Percentiles rank a stretch among this genome's conserved stretches.
Conservation (phyloP, 176 grass and related monocot genomes). For the Thalia dealbata region DNA sequence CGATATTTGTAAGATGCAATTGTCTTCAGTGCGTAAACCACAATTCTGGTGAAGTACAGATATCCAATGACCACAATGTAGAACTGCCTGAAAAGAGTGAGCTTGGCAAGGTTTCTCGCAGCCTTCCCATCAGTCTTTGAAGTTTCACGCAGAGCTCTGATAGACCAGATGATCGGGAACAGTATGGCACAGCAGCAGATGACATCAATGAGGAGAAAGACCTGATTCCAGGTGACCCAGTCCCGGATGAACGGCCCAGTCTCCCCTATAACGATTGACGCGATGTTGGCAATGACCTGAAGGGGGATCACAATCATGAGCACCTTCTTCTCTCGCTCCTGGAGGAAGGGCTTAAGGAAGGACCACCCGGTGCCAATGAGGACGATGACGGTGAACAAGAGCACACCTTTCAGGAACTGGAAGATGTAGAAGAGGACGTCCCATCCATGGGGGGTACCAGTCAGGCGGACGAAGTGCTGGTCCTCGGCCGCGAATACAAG, state of each 20-base stretch:
- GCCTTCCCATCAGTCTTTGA: conserved; percentile 98
- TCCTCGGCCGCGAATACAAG: conserved; percentile 81
- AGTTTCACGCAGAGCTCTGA: conserved; percentile 66
- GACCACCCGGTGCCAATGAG: conserved; percentile 94
- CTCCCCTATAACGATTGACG: conserved; percentile 73
- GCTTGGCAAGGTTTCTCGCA: conserved; percentile 69
- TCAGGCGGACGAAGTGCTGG: conserved; percentile 68
- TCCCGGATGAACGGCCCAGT: conserved; percentile 60
- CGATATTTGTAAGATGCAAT: conserved; percentile 94
- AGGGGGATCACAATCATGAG: conserved; percentile 90
- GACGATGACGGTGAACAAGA: conserved; percentile 81
- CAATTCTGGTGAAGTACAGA: conserved; percentile 88
- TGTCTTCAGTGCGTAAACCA: conserved; percentile 91
- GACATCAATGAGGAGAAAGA: conserved; percentile 79
- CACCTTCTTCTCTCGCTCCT: conserved; percentile 97
- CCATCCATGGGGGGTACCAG: conserved; percentile 67
- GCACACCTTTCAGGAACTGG: conserved; percentile 82
- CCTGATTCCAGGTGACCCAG: conserved; percentile 82
- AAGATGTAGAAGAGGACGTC: conserved; percentile 94
- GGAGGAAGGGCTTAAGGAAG: conserved; percentile 93
- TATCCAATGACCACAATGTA: conserved; percentile 86
- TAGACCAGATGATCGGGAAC: conserved; percentile 90
- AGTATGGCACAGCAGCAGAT: conserved; percentile 88
- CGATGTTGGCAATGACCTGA: conserved; percentile 87
- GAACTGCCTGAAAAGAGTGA: conserved; percentile 87